Evolutionary conservation across 345 rosid species (phyloP).

Genomic region (Alliaria petiolata): DNA sequence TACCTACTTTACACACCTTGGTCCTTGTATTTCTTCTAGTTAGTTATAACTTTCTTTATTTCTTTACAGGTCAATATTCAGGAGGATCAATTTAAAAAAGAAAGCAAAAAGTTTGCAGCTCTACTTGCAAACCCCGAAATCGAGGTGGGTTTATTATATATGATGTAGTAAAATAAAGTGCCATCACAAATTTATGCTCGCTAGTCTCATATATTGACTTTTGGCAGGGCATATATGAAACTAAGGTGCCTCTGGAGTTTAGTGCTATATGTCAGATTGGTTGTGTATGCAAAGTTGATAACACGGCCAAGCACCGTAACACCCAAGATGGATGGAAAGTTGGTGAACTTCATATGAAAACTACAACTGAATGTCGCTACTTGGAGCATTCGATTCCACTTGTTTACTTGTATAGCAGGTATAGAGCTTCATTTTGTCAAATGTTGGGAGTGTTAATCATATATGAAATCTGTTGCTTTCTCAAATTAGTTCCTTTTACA

Average conservation of each 20-base stretch:
- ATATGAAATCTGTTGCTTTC: slow-evolving; percentile 2
- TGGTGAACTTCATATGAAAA: slow-evolving; percentile 81
- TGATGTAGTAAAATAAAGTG: neutral
- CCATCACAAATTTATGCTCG: slow-evolving; percentile 3
- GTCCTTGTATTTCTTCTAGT: slow-evolving; percentile 3
- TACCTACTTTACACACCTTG: slow-evolving; percentile 4
- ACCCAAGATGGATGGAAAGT: slow-evolving; percentile 80
- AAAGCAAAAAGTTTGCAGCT: slow-evolving; percentile 72
- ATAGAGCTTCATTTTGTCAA: slow-evolving; percentile 16
- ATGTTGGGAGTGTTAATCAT: neutral
- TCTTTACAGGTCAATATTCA: slow-evolving; percentile 52
- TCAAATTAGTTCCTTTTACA: neutral
- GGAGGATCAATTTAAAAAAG: slow-evolving; percentile 66
- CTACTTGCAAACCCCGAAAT: slow-evolving; percentile 92
- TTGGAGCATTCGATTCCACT: slow-evolving; percentile 70
- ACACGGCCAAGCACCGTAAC: slow-evolving; percentile 56
- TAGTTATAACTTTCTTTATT: slow-evolving; percentile 7
- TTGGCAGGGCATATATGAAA: slow-evolving; percentile 87
- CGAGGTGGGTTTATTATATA: slow-evolving; percentile 57
- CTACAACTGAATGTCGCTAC: slow-evolving; percentile 86
- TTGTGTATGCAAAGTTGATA: slow-evolving; percentile 88
- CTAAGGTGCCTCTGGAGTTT: slow-evolving; percentile 73
- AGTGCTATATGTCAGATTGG: slow-evolving; percentile 83
- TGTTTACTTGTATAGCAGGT: slow-evolving; percentile 91
- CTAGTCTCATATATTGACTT: slow-evolving; percentile 15